Conservation (phyloP, 1,139 yeast genomes). For the Geotrichum aggregatum region DNA sequence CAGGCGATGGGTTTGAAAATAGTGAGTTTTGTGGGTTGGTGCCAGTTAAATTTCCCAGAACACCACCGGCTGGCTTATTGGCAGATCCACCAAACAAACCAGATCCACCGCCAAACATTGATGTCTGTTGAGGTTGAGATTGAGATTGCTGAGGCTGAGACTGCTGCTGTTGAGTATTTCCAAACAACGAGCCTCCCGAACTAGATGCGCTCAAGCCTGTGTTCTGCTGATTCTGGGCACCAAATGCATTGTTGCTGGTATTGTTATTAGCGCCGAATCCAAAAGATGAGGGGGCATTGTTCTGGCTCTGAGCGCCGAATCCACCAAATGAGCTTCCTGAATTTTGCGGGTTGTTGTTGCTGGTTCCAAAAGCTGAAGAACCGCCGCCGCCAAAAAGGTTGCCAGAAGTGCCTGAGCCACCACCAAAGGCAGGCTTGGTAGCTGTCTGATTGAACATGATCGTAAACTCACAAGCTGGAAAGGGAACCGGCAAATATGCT, state of each 20-base stretch:
- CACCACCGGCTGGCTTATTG: background rate
- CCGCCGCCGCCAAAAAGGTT: background rate
- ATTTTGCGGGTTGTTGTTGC: background rate
- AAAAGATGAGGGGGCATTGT: background rate
- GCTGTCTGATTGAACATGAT: conserved; percentile 8
- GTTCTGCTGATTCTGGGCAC: conserved; percentile 2
- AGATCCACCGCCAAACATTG: background rate
- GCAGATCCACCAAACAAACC: conserved; percentile 2
- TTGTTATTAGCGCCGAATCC: background rate
- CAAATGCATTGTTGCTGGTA: background rate
- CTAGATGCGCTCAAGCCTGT: background rate
- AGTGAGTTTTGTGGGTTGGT: background rate
- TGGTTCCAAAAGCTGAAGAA: conserved; percentile 12
- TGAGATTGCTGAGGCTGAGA: background rate
- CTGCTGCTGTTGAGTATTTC: conserved; percentile 8
- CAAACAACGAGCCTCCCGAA: conserved; percentile 4
- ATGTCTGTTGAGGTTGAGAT: background rate
- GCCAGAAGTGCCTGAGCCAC: background rate
- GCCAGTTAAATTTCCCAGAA: background rate
- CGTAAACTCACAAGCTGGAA: background rate
- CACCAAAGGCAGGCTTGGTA: conserved; percentile 2
- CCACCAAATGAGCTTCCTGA: background rate
- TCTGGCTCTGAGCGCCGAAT: background rate
- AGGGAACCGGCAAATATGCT: background rate
- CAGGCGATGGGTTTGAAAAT: conserved; percentile 6